Conservation (phyloP, 2,329 filamentous ascomycete species). For the Boeremia exigua region DNA sequence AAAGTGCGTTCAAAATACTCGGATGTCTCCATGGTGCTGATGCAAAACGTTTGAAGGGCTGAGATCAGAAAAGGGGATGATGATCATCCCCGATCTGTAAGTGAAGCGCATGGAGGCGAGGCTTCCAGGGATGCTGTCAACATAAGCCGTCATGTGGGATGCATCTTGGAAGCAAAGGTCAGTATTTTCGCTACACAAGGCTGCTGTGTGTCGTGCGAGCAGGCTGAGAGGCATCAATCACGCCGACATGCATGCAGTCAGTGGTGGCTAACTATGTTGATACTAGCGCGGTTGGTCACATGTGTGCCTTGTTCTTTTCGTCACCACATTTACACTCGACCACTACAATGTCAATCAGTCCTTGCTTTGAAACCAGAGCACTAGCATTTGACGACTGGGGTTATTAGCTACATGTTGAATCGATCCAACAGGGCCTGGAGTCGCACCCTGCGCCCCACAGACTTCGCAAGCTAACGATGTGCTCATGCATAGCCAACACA, state of each 20-base stretch:
- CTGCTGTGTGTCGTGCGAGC: background rate
- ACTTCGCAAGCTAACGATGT: background rate
- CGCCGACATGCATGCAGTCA: background rate
- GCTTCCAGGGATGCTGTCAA: too few relatives aligned
- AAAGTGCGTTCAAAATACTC: slow-evolving; percentile 1
- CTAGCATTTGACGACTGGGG: background rate
- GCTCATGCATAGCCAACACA: slow-evolving; percentile 12
- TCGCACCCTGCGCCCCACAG: background rate
- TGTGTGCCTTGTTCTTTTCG: background rate
- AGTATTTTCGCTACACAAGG: background rate
- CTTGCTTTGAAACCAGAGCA: background rate
- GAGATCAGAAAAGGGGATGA: background rate
- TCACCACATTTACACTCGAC: background rate
- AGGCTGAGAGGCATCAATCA: background rate
- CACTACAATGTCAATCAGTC: background rate
- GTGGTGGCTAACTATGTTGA: background rate
- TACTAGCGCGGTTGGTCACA: background rate
- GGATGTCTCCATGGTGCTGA: background rate
- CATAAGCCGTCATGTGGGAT: background rate
- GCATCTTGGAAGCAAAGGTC: background rate
- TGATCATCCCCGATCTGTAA: background rate
- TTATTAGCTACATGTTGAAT: too few relatives aligned
- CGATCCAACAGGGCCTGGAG: background rate
- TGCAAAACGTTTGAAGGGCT: background rate
- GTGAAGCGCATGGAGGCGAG: too few relatives aligned